Evolutionary conservation across 2,329 filamentous ascomycete genomes (phyloP), one percentile per base, ranked within the genome.

Genomic region (Stachybotrys elegans): DNA sequence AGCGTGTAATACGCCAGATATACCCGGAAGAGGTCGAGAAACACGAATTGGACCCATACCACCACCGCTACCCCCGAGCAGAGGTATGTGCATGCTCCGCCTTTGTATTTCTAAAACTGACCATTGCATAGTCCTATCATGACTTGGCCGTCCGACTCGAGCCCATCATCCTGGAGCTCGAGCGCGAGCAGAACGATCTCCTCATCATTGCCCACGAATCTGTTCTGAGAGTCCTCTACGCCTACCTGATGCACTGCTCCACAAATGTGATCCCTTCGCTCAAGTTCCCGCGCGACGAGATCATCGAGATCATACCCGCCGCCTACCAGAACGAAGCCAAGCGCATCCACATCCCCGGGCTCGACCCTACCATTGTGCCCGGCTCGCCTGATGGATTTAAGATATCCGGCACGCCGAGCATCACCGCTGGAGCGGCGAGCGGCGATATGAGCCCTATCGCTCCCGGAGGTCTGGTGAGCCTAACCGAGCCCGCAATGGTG

Each of bases 201-300:
- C 78, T 98, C 43, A 96, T 98, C 60, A 96, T 98, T 54, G 93
- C 93, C 1, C 93, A 98, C 64, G 93, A 98, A 65, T 95, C 89
- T 42, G 93, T 98, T n/a, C 77, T 98, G 38, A 87, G 93, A 35
- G 93, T 98, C 20, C 77, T 98, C 4, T 98, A 98, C 61, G 91
- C 91, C 20, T 98, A 98, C 66, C 75, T 98, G 31, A 98, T 98
- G 93, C 93, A 95, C 55, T 97, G 93, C 69, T 93, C 92, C 61
- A 91, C 94, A 8, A 86, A 86, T 65, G 90, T 95, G 59, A 98
- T 98, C 50, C 93, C 93, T 4, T 86, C 84, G 54, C 79, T 98
- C 49, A 87, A 89, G 53, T 98, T 98, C 58, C 93, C 93, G 4
- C 86, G 93, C 35, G 86, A 98, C 60, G 90, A 98, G 63, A 97